These are phyloP conservation scores for Beauveria sp. DNA, from an alignment of 2,329 filamentous ascomycete genomes.

Conservation along the genomic window DNA sequence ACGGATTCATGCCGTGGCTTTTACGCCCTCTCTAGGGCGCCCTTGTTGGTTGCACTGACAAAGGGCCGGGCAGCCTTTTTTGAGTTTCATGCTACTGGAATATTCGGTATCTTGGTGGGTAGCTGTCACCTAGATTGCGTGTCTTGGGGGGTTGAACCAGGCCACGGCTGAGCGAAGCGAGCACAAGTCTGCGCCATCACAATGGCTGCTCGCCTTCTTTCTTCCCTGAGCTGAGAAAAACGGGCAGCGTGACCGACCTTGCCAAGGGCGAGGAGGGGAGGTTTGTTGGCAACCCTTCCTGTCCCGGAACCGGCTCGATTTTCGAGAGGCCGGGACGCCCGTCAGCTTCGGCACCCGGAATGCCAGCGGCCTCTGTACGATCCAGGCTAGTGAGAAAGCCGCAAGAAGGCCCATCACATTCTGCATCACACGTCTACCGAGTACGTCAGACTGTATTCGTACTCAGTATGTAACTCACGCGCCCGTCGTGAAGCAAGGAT, in stretches of 20 bases:
- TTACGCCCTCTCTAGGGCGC: not conserved
- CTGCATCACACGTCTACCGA: not conserved
- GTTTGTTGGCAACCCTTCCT: not conserved
- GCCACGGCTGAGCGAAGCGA: not conserved
- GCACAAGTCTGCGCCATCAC: not conserved
- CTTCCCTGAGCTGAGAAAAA: not conserved
- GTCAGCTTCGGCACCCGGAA: not conserved
- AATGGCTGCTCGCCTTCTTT: not conserved
- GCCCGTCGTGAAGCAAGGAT: not conserved
- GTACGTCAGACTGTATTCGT: not conserved
- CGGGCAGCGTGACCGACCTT: slow-evolving; percentile 1
- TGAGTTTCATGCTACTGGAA: slow-evolving; percentile 6
- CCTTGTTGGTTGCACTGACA: not conserved
- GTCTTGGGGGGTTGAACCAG: not conserved
- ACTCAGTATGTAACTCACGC: not conserved
- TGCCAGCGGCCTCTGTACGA: not conserved
- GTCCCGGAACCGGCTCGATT: not conserved
- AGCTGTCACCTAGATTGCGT: not conserved
- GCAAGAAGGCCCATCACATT: not conserved
- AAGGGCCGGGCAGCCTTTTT: not conserved
- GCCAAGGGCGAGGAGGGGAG: not conserved
- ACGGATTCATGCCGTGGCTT: not conserved
- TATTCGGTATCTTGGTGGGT: not conserved
- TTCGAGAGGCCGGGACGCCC: not conserved
- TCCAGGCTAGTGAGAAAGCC: not conserved